Percentiles rank a stretch among this genome's conserved stretches.
phyloP scores from a whole-genome alignment of 2,329 filamentous ascomycete species.

The Verticillium klebahnii region DNA sequence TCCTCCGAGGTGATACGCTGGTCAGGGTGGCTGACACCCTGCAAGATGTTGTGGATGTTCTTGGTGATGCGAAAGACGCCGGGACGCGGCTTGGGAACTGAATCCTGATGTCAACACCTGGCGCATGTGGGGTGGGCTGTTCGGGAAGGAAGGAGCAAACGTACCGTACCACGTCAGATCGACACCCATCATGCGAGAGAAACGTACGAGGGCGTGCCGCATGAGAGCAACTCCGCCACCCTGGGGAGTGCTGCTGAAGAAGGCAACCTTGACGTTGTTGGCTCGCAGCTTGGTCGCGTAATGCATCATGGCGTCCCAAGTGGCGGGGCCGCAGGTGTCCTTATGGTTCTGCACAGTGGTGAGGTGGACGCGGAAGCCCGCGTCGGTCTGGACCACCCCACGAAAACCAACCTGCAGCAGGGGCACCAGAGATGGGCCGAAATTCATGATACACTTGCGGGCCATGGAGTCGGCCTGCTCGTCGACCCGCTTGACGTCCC shows the following conservation, averaged over 20 bases:
- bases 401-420: slow-evolving; percentile 63
- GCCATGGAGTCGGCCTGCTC: slow-evolving; percentile 81
- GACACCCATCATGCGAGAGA: slow-evolving; percentile 61
- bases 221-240: slow-evolving; percentile 81
- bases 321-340: slow-evolving; percentile 53
- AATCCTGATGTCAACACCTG: slow-evolving; percentile 6
- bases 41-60: slow-evolving; percentile 83
- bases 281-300: slow-evolving; percentile 59
- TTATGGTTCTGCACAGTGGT: slow-evolving; percentile 52
- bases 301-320: slow-evolving; percentile 61
- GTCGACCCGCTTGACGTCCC: slow-evolving; percentile 59
- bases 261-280: slow-evolving; percentile 65
- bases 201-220: slow-evolving; percentile 72
- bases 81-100: slow-evolving; percentile 73
- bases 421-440: slow-evolving; percentile 68
- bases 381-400: slow-evolving; percentile 67
- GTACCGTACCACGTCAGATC: slow-evolving; percentile 68
- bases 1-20: slow-evolving; percentile 61
- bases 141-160: slow-evolving; percentile 15
- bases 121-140: background rate
- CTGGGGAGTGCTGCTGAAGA: slow-evolving; percentile 77
- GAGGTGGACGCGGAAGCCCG: slow-evolving; percentile 58
- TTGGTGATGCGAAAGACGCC: slow-evolving; percentile 81
- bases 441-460: slow-evolving; percentile 72
- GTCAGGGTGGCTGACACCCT: slow-evolving; percentile 65